phyloP scores from a whole-genome alignment of 2,329 filamentous ascomycete species.

The Fusarium sp. region DNA sequence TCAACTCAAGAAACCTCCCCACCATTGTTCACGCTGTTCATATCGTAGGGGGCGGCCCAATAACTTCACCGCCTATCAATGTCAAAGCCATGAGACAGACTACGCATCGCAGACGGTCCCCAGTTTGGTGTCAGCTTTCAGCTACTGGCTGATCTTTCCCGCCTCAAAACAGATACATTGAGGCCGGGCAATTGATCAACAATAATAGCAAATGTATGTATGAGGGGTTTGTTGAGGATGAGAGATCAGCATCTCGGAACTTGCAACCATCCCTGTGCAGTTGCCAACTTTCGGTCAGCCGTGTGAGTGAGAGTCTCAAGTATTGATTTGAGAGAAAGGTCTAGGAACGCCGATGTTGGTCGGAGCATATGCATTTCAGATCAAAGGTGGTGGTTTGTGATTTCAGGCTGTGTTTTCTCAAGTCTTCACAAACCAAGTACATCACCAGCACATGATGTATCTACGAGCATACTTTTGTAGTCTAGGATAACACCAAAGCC shows the following conservation, averaged over 20 bases:
- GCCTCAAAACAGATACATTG: neutral
- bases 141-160: neutral
- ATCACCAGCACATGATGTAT: neutral
- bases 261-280: neutral
- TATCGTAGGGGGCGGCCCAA: too few relatives aligned
- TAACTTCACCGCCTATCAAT: too few relatives aligned
- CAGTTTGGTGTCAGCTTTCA: neutral
- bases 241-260: too few relatives aligned
- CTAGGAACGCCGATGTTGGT: neutral
- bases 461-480: neutral
- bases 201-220: neutral
- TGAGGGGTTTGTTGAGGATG: neutral
- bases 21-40: too few relatives aligned
- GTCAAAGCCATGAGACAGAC: neutral
- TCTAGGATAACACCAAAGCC: neutral
- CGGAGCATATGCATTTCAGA: neutral
- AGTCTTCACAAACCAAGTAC: neutral
- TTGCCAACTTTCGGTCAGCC: neutral
- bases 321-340: neutral
- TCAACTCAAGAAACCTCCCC: too few relatives aligned
- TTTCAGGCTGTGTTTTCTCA: neutral
- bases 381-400: neutral
- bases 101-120: too few relatives aligned
- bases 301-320: neutral
- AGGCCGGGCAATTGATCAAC: neutral